phyloP scores from a whole-genome alignment of 2,329 filamentous ascomycete species.

The Herpotrichia juniperi region DNA sequence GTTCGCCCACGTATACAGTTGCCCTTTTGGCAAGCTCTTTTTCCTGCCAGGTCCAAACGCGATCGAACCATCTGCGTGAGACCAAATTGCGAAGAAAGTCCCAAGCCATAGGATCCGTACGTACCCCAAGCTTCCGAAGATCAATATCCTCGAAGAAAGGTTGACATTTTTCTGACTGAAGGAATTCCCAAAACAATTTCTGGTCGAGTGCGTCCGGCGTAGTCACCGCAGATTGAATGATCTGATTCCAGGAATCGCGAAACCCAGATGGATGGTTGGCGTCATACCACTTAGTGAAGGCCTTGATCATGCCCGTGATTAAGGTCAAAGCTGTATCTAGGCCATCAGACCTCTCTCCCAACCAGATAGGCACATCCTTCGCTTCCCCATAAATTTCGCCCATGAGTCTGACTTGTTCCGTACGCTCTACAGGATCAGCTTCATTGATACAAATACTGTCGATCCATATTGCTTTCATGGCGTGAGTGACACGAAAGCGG shows the following conservation, averaged over 20 bases:
- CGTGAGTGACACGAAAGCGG: neutral
- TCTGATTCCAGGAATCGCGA: neutral
- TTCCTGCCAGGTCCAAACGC: neutral
- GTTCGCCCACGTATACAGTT: neutral
- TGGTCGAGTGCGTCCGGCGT: neutral
- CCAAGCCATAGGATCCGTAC: neutral
- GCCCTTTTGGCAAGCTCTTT: neutral
- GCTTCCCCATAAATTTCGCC: neutral
- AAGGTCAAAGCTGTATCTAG: neutral
- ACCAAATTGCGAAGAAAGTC: neutral
- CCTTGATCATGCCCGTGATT: neutral
- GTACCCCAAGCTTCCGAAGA: neutral
- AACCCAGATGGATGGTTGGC: neutral
- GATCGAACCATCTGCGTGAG: neutral
- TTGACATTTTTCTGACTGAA: neutral
- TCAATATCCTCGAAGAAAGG: neutral
- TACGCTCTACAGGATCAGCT: constrained; percentile 9
- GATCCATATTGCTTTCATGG: neutral
- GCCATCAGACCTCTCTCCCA: neutral
- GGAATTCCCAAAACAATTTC: neutral
- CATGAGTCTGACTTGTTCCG: constrained; percentile 2
- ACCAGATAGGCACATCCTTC: neutral
- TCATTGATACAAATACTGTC: constrained; percentile 2
- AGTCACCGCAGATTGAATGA: neutral
- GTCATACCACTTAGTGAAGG: neutral